Evolutionary conservation across 2,329 filamentous ascomycete genomes (phyloP).

Genomic region (Paecilomyces fulvus): DNA sequence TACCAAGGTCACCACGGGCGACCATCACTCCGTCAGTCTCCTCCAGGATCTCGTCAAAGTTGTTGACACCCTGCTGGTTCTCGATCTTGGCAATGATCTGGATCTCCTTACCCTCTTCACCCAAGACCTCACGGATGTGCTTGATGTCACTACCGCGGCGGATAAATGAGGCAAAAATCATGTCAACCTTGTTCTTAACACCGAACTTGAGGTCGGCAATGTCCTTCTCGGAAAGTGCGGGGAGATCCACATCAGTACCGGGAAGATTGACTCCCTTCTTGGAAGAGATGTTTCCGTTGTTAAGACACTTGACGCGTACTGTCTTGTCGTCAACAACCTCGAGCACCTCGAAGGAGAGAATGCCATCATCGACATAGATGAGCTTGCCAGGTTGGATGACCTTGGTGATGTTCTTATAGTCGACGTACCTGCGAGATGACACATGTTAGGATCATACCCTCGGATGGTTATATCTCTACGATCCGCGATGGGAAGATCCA

Average conservation of each 20-base stretch:
- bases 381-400: slow-evolving; percentile 84
- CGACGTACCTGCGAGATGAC: slow-evolving; percentile 62
- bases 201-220: slow-evolving; percentile 88
- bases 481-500: too few relatives aligned
- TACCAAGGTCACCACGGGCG: slow-evolving; percentile 94
- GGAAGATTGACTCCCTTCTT: slow-evolving; percentile 99
- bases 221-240: slow-evolving; percentile 96
- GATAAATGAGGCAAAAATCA: slow-evolving; percentile 99
- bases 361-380: slow-evolving; percentile 98
- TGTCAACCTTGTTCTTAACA: slow-evolving; percentile 97
- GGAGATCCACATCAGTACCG: slow-evolving; percentile 97
- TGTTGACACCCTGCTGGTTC: slow-evolving; percentile 99
- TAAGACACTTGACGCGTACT: slow-evolving; percentile 75
- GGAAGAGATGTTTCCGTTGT: slow-evolving; percentile 98
- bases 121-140: slow-evolving; percentile 84
- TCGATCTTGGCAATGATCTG: slow-evolving; percentile 99
- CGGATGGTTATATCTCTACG: neutral
- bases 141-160: slow-evolving; percentile 87
- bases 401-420: slow-evolving; percentile 99
- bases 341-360: slow-evolving; percentile 91
- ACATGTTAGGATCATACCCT: slow-evolving; percentile 8
- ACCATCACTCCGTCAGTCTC: slow-evolving; percentile 99
- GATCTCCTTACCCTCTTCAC: slow-evolving; percentile 86
- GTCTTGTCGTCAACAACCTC: slow-evolving; percentile 83
- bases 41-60: slow-evolving; percentile 93